These are phyloP conservation scores for Cordyceps farinosa DNA, from an alignment of 2,329 filamentous ascomycete species.

Conservation along the genomic window DNA sequence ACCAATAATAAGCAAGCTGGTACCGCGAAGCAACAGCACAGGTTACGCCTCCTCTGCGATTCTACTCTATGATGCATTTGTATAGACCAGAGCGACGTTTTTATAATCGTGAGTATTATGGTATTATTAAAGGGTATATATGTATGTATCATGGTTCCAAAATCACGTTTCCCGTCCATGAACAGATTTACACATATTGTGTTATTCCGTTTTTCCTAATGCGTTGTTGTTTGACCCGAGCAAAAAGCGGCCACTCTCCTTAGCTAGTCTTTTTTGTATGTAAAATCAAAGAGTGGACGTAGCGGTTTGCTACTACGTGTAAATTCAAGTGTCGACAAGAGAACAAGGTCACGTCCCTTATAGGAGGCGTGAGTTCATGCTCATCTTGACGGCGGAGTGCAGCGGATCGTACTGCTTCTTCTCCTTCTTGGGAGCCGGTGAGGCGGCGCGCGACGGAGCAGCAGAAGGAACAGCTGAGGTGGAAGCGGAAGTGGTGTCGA, in stretches of 20 bases:
- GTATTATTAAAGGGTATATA: slow-evolving; percentile 1
- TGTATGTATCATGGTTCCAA: not conserved
- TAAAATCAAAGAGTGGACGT: not conserved
- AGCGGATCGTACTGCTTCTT: slow-evolving; percentile 7
- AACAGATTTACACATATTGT: not conserved
- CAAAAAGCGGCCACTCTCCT: too few relatives aligned
- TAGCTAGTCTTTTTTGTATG: too few relatives aligned
- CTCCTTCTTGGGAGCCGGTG: not conserved
- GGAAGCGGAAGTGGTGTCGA: not conserved
- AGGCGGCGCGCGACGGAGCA: not conserved
- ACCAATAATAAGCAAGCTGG: too few relatives aligned
- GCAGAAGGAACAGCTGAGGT: not conserved
- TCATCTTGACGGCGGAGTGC: slow-evolving; percentile 10
- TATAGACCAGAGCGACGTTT: not conserved
- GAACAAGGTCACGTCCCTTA: not conserved
- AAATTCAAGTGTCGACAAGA: not conserved
- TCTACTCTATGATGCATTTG: not conserved
- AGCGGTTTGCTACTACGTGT: not conserved
- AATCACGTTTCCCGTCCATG: not conserved
- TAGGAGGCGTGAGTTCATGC: not conserved
- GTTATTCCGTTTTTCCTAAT: slow-evolving; percentile 1
- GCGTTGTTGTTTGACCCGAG: not conserved
- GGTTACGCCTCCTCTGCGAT: too few relatives aligned
- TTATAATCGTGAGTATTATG: not conserved
- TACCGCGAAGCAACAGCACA: too few relatives aligned